Evolutionary conservation across 768 basidiomycete species (phyloP).

Genomic region (Rhizopogon salebrosus): DNA sequence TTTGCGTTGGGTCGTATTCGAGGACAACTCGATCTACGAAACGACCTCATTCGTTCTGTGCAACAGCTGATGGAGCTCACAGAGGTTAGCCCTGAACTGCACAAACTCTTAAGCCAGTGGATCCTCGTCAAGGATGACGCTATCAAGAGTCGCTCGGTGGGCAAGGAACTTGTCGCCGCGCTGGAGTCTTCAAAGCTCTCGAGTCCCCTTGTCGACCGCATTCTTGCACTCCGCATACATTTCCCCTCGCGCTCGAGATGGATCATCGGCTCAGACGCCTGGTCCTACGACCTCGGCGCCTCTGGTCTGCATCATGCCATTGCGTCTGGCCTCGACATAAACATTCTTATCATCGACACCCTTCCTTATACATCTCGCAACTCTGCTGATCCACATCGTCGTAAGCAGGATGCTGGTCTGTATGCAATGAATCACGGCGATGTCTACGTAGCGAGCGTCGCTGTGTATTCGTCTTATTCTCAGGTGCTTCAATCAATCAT

Average conservation of each 20-base stretch:
- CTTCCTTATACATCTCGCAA: constrained; percentile 81
- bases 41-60: constrained; percentile 57
- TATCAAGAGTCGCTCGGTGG: constrained; percentile 52
- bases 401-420: constrained; percentile 94
- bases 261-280: constrained; percentile 98
- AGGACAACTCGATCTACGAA: constrained; percentile 73
- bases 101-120: constrained; percentile 78
- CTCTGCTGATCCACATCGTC: constrained; percentile 59
- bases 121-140: constrained; percentile 68
- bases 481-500: constrained; percentile 88
- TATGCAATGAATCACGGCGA: constrained; percentile 99
- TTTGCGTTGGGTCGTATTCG: constrained; percentile 91
- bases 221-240: constrained; percentile 56
- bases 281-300: constrained; percentile 95
- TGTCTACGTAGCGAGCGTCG: constrained; percentile 92
- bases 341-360: constrained; percentile 93
- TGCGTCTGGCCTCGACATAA: constrained; percentile 86
- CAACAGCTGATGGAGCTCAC: constrained; percentile 57
- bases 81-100: constrained; percentile 48
- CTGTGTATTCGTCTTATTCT: constrained; percentile 92
- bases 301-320: constrained; percentile 95
- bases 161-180: constrained; percentile 47
- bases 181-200: constrained; percentile 38
- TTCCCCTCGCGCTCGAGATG: constrained; percentile 75
- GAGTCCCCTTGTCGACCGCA: constrained; percentile 44